Evolutionary conservation across 495 filamentous ascomycete genomes (phyloP), one percentile per base, ranked within the genome.

Genomic region (Peziza echinospora): DNA sequence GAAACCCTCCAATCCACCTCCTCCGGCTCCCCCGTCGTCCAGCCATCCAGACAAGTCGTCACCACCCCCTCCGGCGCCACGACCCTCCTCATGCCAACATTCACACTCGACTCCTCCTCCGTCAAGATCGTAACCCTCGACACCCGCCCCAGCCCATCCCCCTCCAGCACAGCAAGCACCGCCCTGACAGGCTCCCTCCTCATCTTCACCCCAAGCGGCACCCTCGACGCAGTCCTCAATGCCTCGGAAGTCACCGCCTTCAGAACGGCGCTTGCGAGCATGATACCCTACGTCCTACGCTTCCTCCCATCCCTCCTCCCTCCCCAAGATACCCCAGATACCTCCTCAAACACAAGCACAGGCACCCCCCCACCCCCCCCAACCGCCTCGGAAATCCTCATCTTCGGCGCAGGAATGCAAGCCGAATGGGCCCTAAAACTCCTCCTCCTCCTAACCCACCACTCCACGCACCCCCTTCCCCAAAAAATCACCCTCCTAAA

Each of bases 381-480:
- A 17, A 37, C 30, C 3, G 30, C 30, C 30, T n/a, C n/a, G n/a
- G 83, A 76, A 9, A 51, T 93, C 2, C 71, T 77, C 23, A 78
- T 92, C 44, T 94, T 97, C 58, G 89, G 87, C n/a, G 75, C 79
- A 10, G 87, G 87, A 21, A 73, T 77, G 50, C 86, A 93, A 63
- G 89, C 89, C 9, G 84, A 82, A 62, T 97, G 87, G 87, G 80
- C 84, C 0, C 70, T 93, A 10, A 74, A 83, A 0, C 65, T 97
- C 21, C 67, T 83, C 17, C 47, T 51, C 45, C 48, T 44, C 10
- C n/a, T 54, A 2, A 13, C 13, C 19, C 13, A 11, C 3, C 30
- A 37, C 3, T 13, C 13, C 0, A 37, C 4, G 3, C 30, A 13
- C 13, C 19, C 13, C 30, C 19, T 17, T 37, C 30, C 30, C 1